Evolutionary conservation across 1,284 basidiomycete genomes (phyloP), one percentile per base, ranked within the genome.

Genomic region (Melampsora occidentalis): DNA sequence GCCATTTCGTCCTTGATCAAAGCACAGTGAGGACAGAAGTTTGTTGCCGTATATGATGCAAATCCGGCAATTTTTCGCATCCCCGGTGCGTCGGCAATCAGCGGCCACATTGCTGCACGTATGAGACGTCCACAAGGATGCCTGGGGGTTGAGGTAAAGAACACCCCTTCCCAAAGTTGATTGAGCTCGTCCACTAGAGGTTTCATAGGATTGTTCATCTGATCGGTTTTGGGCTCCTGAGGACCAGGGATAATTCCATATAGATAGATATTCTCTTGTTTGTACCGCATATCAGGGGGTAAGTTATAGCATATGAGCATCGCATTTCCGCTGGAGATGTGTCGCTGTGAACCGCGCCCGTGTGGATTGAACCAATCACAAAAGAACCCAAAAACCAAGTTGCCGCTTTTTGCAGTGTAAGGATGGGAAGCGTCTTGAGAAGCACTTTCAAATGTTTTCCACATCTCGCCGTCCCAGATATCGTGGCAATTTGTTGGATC

Each of bases 1-100:
- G n/a, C n/a, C n/a, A n/a, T n/a, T n/a, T n/a, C n/a, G n/a, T n/a
- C n/a, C n/a, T n/a, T n/a, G n/a, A n/a, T n/a, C n/a, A n/a, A n/a
- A n/a, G n/a, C n/a, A n/a, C 59, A 62, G 28, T 12, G 28, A n/a
- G 59, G 28, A 25, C 59, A 62, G 22, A 25, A 25, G 12, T 16
- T 10, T 10, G 10, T 62, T n/a, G 59, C 10, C 12, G 59, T 16
- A 62, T 62, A 25, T 12, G 59, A 69, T 25, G 67, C 42, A 20
- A 69, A 69, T 53, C 67, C 67, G 28, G 67, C 67, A 33, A 69
- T 51, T 51, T 69, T 69, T 31, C 67, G 22, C 35, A 69, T 31
- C 35, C 48, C 67, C 33, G 67, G 67, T n/a, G 57, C 20, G 57
- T 69, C 67, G 35, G 67, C 67, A 28, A 69, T 69, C 42, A 69